Evolutionary conservation across 306 rosid genomes (phyloP).

Genomic region (Chamaecrista fasciculata): DNA sequence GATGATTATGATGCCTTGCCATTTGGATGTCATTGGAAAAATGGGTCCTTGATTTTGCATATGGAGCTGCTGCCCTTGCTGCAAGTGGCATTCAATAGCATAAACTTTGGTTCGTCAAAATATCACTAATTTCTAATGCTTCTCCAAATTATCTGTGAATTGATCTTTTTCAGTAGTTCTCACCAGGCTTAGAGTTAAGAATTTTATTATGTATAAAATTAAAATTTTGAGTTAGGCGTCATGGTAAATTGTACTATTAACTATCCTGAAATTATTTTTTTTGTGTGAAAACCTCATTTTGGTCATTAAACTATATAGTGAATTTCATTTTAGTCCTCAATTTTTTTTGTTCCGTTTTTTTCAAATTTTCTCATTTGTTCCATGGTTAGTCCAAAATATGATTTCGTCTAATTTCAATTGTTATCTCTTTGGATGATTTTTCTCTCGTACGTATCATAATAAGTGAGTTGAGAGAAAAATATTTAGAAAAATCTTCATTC

Average conservation of each 20-base stretch:
- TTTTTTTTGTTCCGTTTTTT: too few relatives aligned
- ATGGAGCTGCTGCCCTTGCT: conserved; percentile 97
- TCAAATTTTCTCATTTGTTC: too few relatives aligned
- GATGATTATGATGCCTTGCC: conserved; percentile 66
- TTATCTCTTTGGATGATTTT: too few relatives aligned
- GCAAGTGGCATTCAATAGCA: conserved; percentile 30
- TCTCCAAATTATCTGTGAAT: neutral
- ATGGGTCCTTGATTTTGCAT: conserved; percentile 84
- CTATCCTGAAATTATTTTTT: too few relatives aligned
- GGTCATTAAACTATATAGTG: too few relatives aligned
- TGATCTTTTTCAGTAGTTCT: neutral
- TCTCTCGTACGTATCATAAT: too few relatives aligned
- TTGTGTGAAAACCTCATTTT: too few relatives aligned
- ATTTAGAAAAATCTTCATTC: too few relatives aligned
- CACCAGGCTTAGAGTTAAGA: neutral
- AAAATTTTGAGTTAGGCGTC: neutral
- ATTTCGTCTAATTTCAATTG: too few relatives aligned
- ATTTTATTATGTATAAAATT: neutral
- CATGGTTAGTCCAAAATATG: too few relatives aligned
- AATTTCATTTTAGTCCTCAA: too few relatives aligned
- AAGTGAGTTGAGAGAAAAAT: too few relatives aligned
- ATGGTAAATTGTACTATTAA: neutral
- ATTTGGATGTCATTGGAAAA: conserved; percentile 83
- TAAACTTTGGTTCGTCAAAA: conserved; percentile 21
- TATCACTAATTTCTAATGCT: neutral